Conservation (phyloP, 2,329 filamentous ascomycete genomes). For the Beauveria pseudobassiana region DNA sequence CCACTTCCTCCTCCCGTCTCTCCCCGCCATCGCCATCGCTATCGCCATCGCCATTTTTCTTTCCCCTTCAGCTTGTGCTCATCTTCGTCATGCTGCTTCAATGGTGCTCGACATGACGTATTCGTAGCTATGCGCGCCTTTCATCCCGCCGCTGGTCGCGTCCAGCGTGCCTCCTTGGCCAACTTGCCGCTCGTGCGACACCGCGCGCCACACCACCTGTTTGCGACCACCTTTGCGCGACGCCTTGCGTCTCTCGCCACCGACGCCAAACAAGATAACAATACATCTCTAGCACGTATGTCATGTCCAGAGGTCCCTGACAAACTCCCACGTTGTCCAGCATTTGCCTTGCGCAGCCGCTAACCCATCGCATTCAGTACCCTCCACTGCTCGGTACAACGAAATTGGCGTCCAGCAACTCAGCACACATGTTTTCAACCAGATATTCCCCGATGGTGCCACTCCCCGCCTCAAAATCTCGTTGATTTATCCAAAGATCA, state of each 20-base stretch:
- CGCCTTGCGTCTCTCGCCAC: constrained; percentile 32
- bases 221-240: constrained; percentile 31
- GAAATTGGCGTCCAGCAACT: constrained; percentile 93
- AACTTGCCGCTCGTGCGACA: constrained; percentile 45
- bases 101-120: constrained; percentile 11
- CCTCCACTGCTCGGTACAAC: constrained; percentile 66
- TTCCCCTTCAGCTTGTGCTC: background rate
- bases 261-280: constrained; percentile 10
- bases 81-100: constrained; percentile 19
- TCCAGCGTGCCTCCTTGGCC: constrained; percentile 34
- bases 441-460: constrained; percentile 63
- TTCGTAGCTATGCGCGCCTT: constrained; percentile 20
- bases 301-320: background rate
- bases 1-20: background rate
- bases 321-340: background rate
- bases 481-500: constrained; percentile 77
- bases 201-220: constrained; percentile 32
- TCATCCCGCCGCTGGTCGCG: constrained; percentile 24
- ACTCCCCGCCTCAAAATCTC: constrained; percentile 60
- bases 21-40: background rate
- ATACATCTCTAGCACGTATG: constrained; percentile 34
- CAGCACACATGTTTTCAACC: constrained; percentile 71
- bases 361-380: constrained; percentile 26
- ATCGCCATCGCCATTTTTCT: background rate
- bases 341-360: background rate